Base-by-base conservation (phyloP, 2,329 filamentous ascomycete species). In the Lachnellula suecica region DNA sequence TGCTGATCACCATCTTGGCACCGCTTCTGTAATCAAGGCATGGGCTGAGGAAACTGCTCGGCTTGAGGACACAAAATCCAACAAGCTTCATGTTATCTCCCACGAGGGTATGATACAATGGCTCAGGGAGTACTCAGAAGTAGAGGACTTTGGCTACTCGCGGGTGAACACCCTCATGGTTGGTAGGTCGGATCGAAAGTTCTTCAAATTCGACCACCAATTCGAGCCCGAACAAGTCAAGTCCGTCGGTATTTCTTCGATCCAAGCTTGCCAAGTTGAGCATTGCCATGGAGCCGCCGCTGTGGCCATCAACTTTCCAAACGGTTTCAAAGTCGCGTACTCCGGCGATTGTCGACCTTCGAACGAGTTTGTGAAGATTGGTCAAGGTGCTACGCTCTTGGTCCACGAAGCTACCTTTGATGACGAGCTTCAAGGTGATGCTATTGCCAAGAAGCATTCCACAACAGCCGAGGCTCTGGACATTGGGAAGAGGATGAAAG, bases 341-440 rank as follows among this genome's bases (percentile, higher is more conserved):
- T 96, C 90, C 4, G 94, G 94, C 51, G 94, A 99, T 74, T 97
- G 93, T 68, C 82, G 94, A 6, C 94, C 94, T 0, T 90, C 83
- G 4, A 63, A 72, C 2, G 66, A 72, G 0, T 97, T 99, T 66
- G 82, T 84, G 0, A 61, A 70, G 11, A 87, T 93, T 46, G 95
- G 89, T 42, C 73, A 74, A 42, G 85, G 84, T 56, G 85, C 88
- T 2, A 96, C 93, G 13, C 79, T 99, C 6, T 82, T 97, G 4
- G 83, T 99, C 51, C 94, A 99, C 74, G 94, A 99, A 77, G 92
- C 91, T 57, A 99, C 94, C 0, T 97, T 99, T 66, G 90, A 94
- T 61, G 90, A 96, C 66, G 89, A 94, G 63, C 81, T 96, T 62
- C 63, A 71, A 35, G 82, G 79, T 15, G 92, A 97, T 64, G 94